A percentile compares a stretch with the other conserved stretches of the same genome.
Conservation (phyloP, 495 filamentous ascomycete genomes). For the Talaromyces liani region DNA sequence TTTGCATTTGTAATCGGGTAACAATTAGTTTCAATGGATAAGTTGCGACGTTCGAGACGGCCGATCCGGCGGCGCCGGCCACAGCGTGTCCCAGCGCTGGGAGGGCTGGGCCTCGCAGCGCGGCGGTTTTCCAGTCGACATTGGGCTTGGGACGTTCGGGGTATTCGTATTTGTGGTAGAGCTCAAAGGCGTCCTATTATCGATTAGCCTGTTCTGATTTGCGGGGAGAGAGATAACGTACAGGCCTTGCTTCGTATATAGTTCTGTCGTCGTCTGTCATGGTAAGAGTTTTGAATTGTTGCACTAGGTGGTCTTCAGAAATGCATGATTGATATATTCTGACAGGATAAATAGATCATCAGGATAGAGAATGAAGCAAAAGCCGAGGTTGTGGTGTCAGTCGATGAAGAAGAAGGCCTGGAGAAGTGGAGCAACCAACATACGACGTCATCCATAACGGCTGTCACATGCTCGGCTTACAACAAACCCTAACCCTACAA, state of each 20-base stretch:
- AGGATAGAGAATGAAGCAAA: background rate
- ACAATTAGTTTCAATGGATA: conserved; percentile 86
- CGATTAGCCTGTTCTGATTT: background rate
- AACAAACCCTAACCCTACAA: background rate
- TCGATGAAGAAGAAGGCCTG: background rate
- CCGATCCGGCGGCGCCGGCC: conserved; percentile 70
- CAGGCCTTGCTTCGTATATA: conserved; percentile 2
- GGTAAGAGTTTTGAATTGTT: background rate
- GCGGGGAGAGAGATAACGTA: background rate
- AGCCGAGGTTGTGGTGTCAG: conserved; percentile 4
- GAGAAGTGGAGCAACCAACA: background rate
- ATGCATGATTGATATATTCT: background rate
- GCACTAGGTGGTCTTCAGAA: background rate
- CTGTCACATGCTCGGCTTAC: background rate
- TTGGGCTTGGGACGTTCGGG: conserved; percentile 19
- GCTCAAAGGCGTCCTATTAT: conserved; percentile 40
- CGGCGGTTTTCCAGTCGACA: conserved; percentile 26
- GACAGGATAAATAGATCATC: background rate
- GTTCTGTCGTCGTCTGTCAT: conserved; percentile 8
- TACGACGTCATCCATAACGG: background rate
- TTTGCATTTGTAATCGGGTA: conserved; percentile 77
- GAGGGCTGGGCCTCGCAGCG: conserved; percentile 47
- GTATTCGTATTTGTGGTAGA: conserved; percentile 39
- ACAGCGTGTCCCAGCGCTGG: conserved; percentile 83
- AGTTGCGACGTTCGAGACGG: conserved; percentile 68